Percentiles rank a stretch among this genome's conserved stretches.
Conservation (phyloP, 1,139 yeast species). For the Meyerozyma sp. region DNA sequence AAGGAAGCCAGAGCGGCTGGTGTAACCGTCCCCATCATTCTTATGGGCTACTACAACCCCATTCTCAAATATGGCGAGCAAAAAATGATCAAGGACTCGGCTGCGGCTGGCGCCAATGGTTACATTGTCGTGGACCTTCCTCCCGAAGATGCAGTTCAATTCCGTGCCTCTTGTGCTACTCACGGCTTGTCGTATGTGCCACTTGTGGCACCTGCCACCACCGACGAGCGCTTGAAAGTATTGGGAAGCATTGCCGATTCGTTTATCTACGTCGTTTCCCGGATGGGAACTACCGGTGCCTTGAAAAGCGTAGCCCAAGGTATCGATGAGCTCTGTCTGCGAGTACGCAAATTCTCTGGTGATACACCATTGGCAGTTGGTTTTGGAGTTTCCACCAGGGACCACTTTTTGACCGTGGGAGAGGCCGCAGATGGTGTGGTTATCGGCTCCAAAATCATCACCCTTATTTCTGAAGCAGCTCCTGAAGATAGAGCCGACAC, state of each 20-base stretch:
- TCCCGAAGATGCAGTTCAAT: constrained; percentile 92
- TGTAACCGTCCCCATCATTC: constrained; percentile 78
- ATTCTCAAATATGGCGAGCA: constrained; percentile 86
- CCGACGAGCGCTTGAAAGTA: constrained; percentile 76
- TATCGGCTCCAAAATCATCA: constrained; percentile 82
- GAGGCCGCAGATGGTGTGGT: constrained; percentile 88
- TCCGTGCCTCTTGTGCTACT: constrained; percentile 66
- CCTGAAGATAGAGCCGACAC: constrained; percentile 55
- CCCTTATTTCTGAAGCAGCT: constrained; percentile 58
- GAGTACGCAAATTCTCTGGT: constrained; percentile 68
- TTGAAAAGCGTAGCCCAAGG: constrained; percentile 57
- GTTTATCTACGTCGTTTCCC: constrained; percentile 89
- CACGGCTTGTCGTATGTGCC: constrained; percentile 83
- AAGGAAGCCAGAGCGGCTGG: constrained; percentile 74
- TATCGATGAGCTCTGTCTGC: constrained; percentile 61
- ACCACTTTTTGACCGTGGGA: constrained; percentile 80
- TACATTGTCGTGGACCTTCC: constrained; percentile 93
- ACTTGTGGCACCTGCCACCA: constrained; percentile 92
- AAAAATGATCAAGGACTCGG: constrained; percentile 68
- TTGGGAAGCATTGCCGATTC: constrained; percentile 88
- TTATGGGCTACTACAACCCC: constrained; percentile 98
- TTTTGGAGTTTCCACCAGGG: constrained; percentile 92
- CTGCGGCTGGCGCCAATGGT: constrained; percentile 90
- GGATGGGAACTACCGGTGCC: constrained; percentile 98
- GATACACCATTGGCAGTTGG: constrained; percentile 92